A percentile compares a stretch with the other conserved stretches of the same genome.
These are phyloP conservation scores for Globisporangium megalacanthum DNA, from an alignment of 352 stramenopile species.

Conservation along the genomic window DNA sequence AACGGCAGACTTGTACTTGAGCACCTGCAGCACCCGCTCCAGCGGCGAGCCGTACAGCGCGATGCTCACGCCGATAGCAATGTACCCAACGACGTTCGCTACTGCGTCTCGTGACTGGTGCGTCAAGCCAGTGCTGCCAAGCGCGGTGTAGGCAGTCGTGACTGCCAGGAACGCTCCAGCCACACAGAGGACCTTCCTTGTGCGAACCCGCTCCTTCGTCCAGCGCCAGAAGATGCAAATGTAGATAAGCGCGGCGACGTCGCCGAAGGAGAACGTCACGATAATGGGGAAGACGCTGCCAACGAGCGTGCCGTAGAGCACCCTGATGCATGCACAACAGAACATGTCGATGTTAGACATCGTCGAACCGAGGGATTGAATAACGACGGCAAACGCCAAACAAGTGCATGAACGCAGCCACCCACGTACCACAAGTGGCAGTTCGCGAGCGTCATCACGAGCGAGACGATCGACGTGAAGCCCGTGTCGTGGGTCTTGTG, in stretches of 20 bases:
- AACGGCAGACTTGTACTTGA: not conserved
- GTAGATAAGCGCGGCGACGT: conserved; percentile 27
- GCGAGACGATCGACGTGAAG: conserved; percentile 43
- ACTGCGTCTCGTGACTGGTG: conserved; percentile 11
- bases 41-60: not conserved
- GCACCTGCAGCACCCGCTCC: not conserved
- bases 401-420: too few relatives aligned
- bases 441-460: conserved; percentile 42
- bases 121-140: conserved; percentile 17
- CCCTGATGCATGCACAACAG: too few relatives aligned
- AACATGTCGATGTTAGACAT: too few relatives aligned
- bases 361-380: not conserved
- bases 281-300: conserved; percentile 43
- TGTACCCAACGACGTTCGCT: conserved; percentile 18
- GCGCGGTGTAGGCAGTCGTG: conserved; percentile 2
- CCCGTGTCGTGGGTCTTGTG: conserved; percentile 31
- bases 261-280: conserved; percentile 30
- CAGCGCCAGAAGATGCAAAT: conserved; percentile 24
- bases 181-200: conserved; percentile 4
- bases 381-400: not conserved
- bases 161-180: conserved; percentile 5
- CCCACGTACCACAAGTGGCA: conserved; percentile 25
- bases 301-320: too few relatives aligned
- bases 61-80: not conserved
- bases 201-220: not conserved